Evolutionary conservation across 495 filamentous ascomycete species (phyloP).

Genomic region (Choiromyces venosus): DNA sequence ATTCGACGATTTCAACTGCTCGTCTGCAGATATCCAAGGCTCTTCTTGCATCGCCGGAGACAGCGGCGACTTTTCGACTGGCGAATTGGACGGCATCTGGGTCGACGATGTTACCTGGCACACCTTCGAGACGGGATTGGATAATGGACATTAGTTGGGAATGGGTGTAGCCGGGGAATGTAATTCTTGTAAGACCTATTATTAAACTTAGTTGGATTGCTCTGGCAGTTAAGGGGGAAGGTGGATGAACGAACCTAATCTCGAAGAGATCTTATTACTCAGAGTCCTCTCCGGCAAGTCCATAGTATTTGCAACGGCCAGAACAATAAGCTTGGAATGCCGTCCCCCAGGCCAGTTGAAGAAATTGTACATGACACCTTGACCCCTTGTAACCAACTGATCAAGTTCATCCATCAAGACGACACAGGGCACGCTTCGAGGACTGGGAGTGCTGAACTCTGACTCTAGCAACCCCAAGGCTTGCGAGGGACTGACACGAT

Average conservation of each 20-base stretch:
- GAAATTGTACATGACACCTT: slow-evolving; percentile 99
- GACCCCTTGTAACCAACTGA: slow-evolving; percentile 93
- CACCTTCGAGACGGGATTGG: slow-evolving; percentile 74
- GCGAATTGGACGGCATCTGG: slow-evolving; percentile 95
- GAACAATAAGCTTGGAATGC: slow-evolving; percentile 86
- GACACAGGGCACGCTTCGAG: slow-evolving; percentile 87
- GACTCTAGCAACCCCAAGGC: slow-evolving; percentile 83
- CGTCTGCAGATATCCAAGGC: slow-evolving; percentile 93
- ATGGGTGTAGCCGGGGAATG: slow-evolving; percentile 95
- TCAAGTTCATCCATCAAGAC: slow-evolving; percentile 99
- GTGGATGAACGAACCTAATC: slow-evolving; percentile 53
- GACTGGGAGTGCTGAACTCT: slow-evolving; percentile 85
- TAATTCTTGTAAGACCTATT: slow-evolving; percentile 72
- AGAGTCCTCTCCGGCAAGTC: slow-evolving; percentile 94
- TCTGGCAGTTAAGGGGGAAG: background rate
- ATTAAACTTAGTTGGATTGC: background rate
- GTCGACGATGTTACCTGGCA: slow-evolving; percentile 85
- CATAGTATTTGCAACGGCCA: slow-evolving; percentile 99
- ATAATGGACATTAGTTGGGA: slow-evolving; percentile 98
- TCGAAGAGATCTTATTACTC: slow-evolving; percentile 94
- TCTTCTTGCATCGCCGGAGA: slow-evolving; percentile 86
- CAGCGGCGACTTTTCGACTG: slow-evolving; percentile 90
- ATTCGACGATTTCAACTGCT: slow-evolving; percentile 91
- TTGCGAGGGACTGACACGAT: slow-evolving; percentile 86
- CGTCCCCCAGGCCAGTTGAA: slow-evolving; percentile 98